Evolutionary conservation across 129 eudicot genomes (phyloP).

Genomic region (Mikania micrantha): DNA sequence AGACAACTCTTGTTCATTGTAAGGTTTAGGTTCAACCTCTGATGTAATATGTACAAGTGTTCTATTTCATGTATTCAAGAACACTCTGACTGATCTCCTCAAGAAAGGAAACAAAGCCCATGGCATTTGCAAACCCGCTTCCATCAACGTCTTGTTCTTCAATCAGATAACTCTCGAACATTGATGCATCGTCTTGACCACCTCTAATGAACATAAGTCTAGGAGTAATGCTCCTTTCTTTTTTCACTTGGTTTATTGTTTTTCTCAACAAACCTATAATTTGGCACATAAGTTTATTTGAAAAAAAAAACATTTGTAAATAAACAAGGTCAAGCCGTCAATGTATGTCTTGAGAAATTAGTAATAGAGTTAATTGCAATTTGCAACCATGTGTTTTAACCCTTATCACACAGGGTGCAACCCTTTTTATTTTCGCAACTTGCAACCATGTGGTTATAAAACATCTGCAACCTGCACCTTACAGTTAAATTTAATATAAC

Average conservation of each 20-base stretch:
- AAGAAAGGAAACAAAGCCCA: slow-evolving; percentile 92
- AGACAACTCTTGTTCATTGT: slow-evolving; percentile 3
- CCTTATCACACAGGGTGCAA: too few species aligned
- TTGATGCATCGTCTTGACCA: slow-evolving; percentile 79
- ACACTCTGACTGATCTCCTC: slow-evolving; percentile 79
- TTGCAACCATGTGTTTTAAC: too few species aligned
- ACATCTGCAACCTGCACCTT: too few species aligned
- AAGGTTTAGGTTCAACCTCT: slow-evolving; percentile 3
- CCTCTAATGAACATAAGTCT: slow-evolving; percentile 76
- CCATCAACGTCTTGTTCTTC: slow-evolving; percentile 96
- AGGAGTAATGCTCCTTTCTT: slow-evolving; percentile 93
- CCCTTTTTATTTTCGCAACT: too few species aligned
- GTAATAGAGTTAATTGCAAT: background rate
- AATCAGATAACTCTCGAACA: slow-evolving; percentile 75
- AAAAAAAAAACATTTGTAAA: background rate
- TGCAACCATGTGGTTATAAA: too few species aligned
- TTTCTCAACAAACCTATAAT: slow-evolving; percentile 71
- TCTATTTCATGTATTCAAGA: slow-evolving; percentile 71
- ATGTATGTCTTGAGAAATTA: background rate
- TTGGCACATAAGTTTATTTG: background rate
- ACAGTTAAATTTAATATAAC: too few species aligned
- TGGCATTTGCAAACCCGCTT: slow-evolving; percentile 67
- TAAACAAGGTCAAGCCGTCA: background rate
- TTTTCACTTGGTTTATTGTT: slow-evolving; percentile 78
- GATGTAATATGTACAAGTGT: slow-evolving; percentile 19